Evolutionary conservation across 2,329 filamentous ascomycete genomes (phyloP).

Genomic region (Nemania abortiva): DNA sequence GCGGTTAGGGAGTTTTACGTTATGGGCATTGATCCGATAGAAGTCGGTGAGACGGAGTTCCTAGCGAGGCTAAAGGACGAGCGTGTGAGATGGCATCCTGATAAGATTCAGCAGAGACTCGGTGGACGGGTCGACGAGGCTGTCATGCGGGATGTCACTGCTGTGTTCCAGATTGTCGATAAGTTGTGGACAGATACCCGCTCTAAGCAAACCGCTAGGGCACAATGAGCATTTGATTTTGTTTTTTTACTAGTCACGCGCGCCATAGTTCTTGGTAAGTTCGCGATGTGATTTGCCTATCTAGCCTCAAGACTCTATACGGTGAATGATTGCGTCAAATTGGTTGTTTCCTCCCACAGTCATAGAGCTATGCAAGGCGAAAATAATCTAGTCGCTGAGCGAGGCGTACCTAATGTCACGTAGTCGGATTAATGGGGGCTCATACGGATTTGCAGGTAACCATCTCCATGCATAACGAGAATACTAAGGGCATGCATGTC

Average conservation of each 20-base stretch:
- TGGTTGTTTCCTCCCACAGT: too few species aligned
- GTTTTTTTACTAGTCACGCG: not conserved
- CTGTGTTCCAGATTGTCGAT: slow-evolving; percentile 92
- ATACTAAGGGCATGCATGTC: too few species aligned
- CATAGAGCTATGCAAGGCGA: too few species aligned
- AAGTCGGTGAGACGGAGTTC: slow-evolving; percentile 60
- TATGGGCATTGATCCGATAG: slow-evolving; percentile 58
- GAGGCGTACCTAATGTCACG: too few species aligned
- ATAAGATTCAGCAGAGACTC: slow-evolving; percentile 94
- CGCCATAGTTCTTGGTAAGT: not conserved
- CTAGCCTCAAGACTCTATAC: not conserved
- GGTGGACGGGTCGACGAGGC: slow-evolving; percentile 77
- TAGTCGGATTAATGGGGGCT: too few species aligned
- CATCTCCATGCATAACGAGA: too few species aligned
- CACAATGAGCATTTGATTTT: slow-evolving; percentile 33
- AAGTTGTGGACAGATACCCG: slow-evolving; percentile 77
- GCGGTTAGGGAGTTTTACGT: slow-evolving; percentile 69
- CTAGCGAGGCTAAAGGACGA: slow-evolving; percentile 78
- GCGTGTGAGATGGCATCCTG: slow-evolving; percentile 94
- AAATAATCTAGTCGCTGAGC: too few species aligned
- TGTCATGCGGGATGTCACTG: slow-evolving; percentile 83
- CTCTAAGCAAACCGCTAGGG: slow-evolving; percentile 37
- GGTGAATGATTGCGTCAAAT: not conserved
- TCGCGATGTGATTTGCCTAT: not conserved
- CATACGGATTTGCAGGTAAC: too few species aligned